Evolutionary conservation across 2,329 filamentous ascomycete species (phyloP).

Genomic region (Purpureocillium lavendulum): DNA sequence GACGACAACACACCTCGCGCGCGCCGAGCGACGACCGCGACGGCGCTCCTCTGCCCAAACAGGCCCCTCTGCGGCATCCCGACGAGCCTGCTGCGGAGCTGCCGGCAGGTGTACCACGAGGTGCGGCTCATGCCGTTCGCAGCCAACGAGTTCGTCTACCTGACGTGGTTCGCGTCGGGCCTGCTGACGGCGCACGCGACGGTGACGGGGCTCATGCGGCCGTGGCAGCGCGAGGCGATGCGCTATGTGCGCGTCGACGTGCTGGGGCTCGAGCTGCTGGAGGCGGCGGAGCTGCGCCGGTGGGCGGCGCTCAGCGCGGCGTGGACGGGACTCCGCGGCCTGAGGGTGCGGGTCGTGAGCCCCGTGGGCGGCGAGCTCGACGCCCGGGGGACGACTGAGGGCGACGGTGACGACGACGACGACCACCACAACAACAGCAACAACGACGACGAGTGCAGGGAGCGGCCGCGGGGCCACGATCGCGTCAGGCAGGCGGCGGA

Average conservation of each 20-base stretch:
- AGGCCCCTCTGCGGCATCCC: conserved; percentile 32
- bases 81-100: conserved; percentile 26
- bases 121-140: conserved; percentile 29
- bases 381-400: too few species aligned
- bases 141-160: conserved; percentile 36
- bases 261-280: conserved; percentile 25
- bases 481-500: conserved; percentile 3
- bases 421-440: too few species aligned
- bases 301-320: conserved; percentile 28
- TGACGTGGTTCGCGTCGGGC: conserved; percentile 36
- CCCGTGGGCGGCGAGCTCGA: too few species aligned
- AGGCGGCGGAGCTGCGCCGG: conserved; percentile 15
- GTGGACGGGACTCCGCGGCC: conserved; percentile 27
- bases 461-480: too few species aligned
- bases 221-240: conserved; percentile 34
- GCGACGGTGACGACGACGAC: too few species aligned
- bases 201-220: conserved; percentile 22
- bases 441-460: too few species aligned
- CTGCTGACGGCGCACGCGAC: conserved; percentile 28
- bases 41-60: conserved; percentile 18
- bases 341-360: conserved; percentile 30
- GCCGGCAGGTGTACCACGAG: conserved; percentile 34
- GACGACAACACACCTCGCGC: too few species aligned
- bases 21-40: background rate
- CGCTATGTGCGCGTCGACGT: conserved; percentile 33